phyloP scores from a whole-genome alignment of 2,329 filamentous ascomycete species.

The Aspergillus hiratsukae region DNA sequence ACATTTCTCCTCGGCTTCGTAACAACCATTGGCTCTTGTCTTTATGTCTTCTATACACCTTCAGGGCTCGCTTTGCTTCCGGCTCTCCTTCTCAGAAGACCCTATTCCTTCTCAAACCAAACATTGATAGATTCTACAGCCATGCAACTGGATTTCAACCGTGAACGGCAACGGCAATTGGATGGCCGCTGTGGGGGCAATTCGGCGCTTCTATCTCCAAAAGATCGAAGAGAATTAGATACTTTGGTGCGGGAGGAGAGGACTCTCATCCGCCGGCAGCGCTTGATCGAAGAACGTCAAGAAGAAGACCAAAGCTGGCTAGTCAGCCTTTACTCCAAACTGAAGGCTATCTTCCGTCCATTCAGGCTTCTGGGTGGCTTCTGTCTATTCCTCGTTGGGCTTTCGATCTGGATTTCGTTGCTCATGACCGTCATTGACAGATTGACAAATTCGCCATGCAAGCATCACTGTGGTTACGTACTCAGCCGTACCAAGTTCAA shows the following conservation, averaged over 20 bases:
- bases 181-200: slow-evolving; percentile 79
- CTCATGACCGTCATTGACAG: slow-evolving; percentile 95
- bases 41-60: slow-evolving; percentile 86
- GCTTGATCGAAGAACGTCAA: slow-evolving; percentile 64
- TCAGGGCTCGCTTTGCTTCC: slow-evolving; percentile 84
- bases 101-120: slow-evolving; percentile 78
- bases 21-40: slow-evolving; percentile 75
- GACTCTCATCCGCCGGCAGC: slow-evolving; percentile 82
- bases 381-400: slow-evolving; percentile 66
- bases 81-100: slow-evolving; percentile 85
- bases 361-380: slow-evolving; percentile 84
- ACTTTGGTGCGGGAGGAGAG: slow-evolving; percentile 83
- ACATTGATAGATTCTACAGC: slow-evolving; percentile 72
- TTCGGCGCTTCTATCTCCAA: slow-evolving; percentile 68
- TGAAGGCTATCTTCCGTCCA: slow-evolving; percentile 77
- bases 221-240: slow-evolving; percentile 86
- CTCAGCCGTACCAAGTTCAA: slow-evolving; percentile 87
- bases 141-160: slow-evolving; percentile 77
- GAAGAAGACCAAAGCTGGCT: slow-evolving; percentile 73
- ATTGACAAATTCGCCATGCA: slow-evolving; percentile 90
- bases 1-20: slow-evolving; percentile 88
- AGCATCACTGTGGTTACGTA: slow-evolving; percentile 85
- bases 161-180: slow-evolving; percentile 86
- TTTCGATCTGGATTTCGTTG: slow-evolving; percentile 86
- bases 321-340: slow-evolving; percentile 71